These are phyloP conservation scores for Nicotiana undulata DNA, from an alignment of 257 asterid species.

Conservation along the genomic window DNA sequence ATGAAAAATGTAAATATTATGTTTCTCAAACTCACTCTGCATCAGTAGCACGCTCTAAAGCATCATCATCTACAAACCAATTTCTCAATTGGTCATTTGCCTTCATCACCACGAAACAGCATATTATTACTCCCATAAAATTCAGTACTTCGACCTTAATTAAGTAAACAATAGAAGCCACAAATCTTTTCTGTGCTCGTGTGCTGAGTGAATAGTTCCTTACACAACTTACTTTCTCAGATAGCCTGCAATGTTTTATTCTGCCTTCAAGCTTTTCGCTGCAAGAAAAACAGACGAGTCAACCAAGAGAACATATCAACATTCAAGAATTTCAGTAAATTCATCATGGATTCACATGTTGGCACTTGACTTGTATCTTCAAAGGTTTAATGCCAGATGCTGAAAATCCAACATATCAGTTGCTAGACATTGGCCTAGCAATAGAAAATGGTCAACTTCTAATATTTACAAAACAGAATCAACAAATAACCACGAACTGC, in stretches of 20 bases:
- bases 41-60: slow-evolving; percentile 80
- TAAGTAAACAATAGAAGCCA: neutral
- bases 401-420: neutral
- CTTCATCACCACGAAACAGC: slow-evolving; percentile 24
- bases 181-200: neutral
- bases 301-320: neutral
- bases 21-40: slow-evolving; percentile 56
- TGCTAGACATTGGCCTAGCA: neutral
- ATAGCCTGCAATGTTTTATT: slow-evolving; percentile 63
- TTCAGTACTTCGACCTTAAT: slow-evolving; percentile 7
- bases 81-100: slow-evolving; percentile 56
- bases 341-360: neutral
- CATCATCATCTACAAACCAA: slow-evolving; percentile 85
- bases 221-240: slow-evolving; percentile 66
- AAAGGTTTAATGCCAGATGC: neutral
- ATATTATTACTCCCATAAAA: neutral
- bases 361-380: neutral
- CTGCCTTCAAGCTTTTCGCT: slow-evolving; percentile 92
- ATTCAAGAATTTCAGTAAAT: neutral
- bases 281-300: slow-evolving; percentile 9
- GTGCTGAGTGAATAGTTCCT: neutral
- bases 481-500: neutral
- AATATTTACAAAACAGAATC: neutral
- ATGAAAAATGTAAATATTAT: neutral
- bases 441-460: neutral